Percentiles rank a stretch among this genome's conserved stretches.
Conservation (phyloP, 2,329 filamentous ascomycete genomes). For the Fusarium nelsonii region DNA sequence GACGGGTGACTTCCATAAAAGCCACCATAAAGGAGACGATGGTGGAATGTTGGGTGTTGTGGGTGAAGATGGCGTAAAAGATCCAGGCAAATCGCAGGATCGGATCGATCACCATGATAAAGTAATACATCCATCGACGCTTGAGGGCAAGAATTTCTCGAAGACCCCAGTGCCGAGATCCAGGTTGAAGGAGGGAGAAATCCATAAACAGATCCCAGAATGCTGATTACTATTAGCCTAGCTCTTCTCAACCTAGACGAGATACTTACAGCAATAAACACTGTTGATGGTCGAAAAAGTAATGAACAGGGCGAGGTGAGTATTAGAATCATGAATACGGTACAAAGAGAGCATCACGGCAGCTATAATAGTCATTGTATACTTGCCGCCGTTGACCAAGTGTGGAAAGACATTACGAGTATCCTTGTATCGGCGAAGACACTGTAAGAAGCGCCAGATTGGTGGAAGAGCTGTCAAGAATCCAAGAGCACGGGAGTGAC, state of each 20-base stretch:
- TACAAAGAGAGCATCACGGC: constrained; percentile 85
- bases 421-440: constrained; percentile 88
- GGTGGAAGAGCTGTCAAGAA: constrained; percentile 87
- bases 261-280: constrained; percentile 78
- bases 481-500: constrained; percentile 83
- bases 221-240: constrained; percentile 56
- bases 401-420: constrained; percentile 92
- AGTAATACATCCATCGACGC: constrained; percentile 84
- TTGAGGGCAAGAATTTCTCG: constrained; percentile 86
- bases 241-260: background rate
- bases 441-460: constrained; percentile 92
- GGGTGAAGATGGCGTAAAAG: constrained; percentile 86
- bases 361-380: constrained; percentile 83
- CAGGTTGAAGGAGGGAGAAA: constrained; percentile 88
- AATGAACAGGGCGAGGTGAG: constrained; percentile 78
- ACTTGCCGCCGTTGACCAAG: constrained; percentile 92
- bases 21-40: constrained; percentile 83
- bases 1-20: constrained; percentile 82
- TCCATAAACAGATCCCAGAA: constrained; percentile 98
- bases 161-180: constrained; percentile 74
- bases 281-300: constrained; percentile 84
- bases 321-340: constrained; percentile 73
- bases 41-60: constrained; percentile 85
- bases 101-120: constrained; percentile 84
- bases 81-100: constrained; percentile 94